A percentile compares a stretch with the other conserved stretches of the same genome.
Evolutionary conservation across 2,329 filamentous ascomycete genomes (phyloP).

Genomic region (Ophiocordyceps camponoti-saundersi): DNA sequence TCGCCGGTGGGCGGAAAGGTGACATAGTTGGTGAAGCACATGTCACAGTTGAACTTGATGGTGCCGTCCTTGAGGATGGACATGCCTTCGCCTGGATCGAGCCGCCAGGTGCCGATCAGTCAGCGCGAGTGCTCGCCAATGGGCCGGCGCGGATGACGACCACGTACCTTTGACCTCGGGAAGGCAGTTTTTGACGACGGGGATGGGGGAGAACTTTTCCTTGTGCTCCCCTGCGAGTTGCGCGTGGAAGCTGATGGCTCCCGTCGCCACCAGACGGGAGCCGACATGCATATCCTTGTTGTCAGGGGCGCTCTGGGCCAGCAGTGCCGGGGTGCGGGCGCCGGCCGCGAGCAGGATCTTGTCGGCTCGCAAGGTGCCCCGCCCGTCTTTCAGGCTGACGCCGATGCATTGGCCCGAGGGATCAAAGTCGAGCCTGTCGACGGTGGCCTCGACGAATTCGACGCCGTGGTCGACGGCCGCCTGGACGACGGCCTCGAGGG

Average conservation of each 20-base stretch:
- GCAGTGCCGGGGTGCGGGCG: slow-evolving; percentile 35
- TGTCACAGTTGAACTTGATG: slow-evolving; percentile 45
- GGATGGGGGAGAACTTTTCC: slow-evolving; percentile 28
- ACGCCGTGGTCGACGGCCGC: slow-evolving; percentile 34
- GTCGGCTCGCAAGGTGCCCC: slow-evolving; percentile 26
- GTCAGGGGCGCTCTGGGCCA: slow-evolving; percentile 31
- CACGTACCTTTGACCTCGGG: slow-evolving; percentile 22
- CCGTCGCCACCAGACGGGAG: slow-evolving; percentile 37
- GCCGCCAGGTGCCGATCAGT: background rate
- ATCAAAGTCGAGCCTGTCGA: slow-evolving; percentile 28
- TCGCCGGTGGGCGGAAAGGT: slow-evolving; percentile 27
- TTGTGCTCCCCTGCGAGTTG: slow-evolving; percentile 25
- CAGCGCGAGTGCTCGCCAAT: background rate
- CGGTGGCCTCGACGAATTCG: slow-evolving; percentile 34
- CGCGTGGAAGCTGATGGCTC: slow-evolving; percentile 25
- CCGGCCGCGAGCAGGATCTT: slow-evolving; percentile 38
- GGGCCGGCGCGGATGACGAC: background rate
- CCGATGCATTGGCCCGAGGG: slow-evolving; percentile 27
- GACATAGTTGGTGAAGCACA: slow-evolving; percentile 38
- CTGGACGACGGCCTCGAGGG: slow-evolving; percentile 34
- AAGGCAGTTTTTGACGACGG: slow-evolving; percentile 32
- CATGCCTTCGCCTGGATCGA: slow-evolving; percentile 20
- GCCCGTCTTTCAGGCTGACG: slow-evolving; percentile 28
- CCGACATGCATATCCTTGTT: slow-evolving; percentile 33
- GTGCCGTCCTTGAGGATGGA: slow-evolving; percentile 27